Conservation (phyloP, 495 filamentous ascomycete genomes). For the Tuber aestivum region DNA sequence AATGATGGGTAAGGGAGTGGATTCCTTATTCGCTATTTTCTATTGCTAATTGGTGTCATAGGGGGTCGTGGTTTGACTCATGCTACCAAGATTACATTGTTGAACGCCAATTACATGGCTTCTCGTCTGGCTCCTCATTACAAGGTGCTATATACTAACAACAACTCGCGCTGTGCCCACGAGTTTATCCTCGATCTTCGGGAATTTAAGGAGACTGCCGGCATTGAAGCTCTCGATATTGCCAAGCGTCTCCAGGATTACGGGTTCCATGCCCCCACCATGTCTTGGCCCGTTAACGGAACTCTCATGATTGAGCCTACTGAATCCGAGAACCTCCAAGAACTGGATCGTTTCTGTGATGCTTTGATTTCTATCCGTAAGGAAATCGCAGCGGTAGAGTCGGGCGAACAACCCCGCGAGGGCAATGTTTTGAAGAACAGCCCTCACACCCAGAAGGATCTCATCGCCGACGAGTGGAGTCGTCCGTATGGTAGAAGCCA, state of each 20-base stretch:
- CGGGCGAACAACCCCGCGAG: constrained; percentile 67
- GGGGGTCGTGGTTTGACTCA: constrained; percentile 80
- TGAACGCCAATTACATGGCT: constrained; percentile 98
- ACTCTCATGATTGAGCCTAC: constrained; percentile 99
- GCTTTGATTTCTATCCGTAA: constrained; percentile 81
- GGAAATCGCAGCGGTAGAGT: constrained; percentile 81
- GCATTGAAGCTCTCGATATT: constrained; percentile 91
- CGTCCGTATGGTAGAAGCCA: constrained; percentile 71
- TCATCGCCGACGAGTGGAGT: constrained; percentile 67
- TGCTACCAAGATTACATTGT: constrained; percentile 86
- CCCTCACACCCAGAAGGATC: constrained; percentile 79
- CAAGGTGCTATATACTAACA: constrained; percentile 86
- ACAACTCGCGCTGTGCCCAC: constrained; percentile 81
- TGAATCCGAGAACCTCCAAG: constrained; percentile 86
- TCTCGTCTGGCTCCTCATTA: constrained; percentile 85
- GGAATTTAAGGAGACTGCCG: constrained; percentile 73
- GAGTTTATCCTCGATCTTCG: constrained; percentile 97
- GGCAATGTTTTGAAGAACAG: constrained; percentile 91
- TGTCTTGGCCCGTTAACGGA: constrained; percentile 95
- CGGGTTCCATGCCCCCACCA: constrained; percentile 96
- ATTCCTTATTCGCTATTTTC: constrained; percentile 42
- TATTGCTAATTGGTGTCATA: neutral
- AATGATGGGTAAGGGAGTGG: constrained; percentile 62
- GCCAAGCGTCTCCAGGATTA: constrained; percentile 98
- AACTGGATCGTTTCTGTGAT: constrained; percentile 92